phyloP scores from a whole-genome alignment of 225 moss, liverwort and hornwort species.

The Thuidium tamariscinum region DNA sequence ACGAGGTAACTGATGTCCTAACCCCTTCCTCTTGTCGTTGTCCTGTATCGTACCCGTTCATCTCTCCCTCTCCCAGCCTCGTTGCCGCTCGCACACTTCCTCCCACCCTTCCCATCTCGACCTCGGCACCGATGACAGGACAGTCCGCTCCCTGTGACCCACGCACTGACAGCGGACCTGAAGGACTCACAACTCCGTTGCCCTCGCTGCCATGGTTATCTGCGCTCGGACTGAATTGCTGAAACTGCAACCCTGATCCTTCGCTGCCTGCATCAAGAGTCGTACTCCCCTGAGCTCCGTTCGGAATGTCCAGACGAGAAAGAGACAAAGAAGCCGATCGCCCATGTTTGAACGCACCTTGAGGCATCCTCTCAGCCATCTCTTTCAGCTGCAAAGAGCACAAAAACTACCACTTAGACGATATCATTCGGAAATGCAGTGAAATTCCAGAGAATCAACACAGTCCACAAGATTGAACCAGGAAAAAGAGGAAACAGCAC shows the following conservation, averaged over 20 bases:
- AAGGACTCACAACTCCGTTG: conserved; percentile 44
- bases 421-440: neutral
- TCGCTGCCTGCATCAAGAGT: conserved; percentile 38
- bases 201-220: neutral
- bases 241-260: conserved; percentile 1
- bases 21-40: conserved; percentile 40
- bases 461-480: neutral
- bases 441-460: neutral
- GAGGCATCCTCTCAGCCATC: conserved; percentile 92
- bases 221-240: conserved; percentile 36
- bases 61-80: conserved; percentile 42
- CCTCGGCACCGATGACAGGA: conserved; percentile 12
- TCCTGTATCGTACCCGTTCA: conserved; percentile 41
- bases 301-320: conserved; percentile 53
- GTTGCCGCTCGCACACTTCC: conserved; percentile 17
- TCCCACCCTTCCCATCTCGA: conserved; percentile 21
- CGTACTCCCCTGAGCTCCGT: conserved; percentile 57
- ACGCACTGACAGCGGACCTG: conserved; percentile 23
- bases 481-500: neutral
- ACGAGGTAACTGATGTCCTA: conserved; percentile 21
- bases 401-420: neutral
- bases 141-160: conserved; percentile 16
- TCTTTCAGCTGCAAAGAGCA: conserved; percentile 76
- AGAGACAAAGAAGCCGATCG: conserved; percentile 53
- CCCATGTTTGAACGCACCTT: conserved; percentile 59